Evolutionary conservation across 331 rosid genomes (phyloP).

Genomic region (Saraca asoca): DNA sequence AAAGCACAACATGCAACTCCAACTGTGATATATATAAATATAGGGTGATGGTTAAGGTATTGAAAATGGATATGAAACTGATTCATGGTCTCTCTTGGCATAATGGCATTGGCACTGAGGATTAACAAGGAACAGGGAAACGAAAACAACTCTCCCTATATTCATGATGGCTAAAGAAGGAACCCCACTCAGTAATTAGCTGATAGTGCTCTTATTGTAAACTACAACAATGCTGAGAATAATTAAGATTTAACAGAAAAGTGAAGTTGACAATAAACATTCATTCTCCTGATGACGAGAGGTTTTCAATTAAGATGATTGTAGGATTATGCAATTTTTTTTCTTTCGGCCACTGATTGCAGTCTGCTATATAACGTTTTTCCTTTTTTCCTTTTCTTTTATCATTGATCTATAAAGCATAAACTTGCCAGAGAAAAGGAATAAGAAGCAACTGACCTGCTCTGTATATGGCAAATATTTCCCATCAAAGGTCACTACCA

Average conservation of each 20-base stretch:
- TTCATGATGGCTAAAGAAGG: too few species aligned
- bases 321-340: slow-evolving; percentile 11
- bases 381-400: neutral
- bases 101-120: too few species aligned
- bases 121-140: too few species aligned
- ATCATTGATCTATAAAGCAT: slow-evolving; percentile 1
- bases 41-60: too few species aligned
- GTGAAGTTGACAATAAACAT: neutral
- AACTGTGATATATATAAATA: too few species aligned
- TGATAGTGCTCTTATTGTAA: too few species aligned
- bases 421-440: slow-evolving; percentile 23
- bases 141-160: too few species aligned
- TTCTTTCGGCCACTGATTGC: slow-evolving; percentile 5
- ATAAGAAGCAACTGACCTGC: slow-evolving; percentile 60
- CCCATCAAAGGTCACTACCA: slow-evolving; percentile 78
- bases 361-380: neutral
- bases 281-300: neutral
- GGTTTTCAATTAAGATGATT: slow-evolving; percentile 21
- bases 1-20: too few species aligned
- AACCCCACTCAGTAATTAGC: too few species aligned
- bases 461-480: slow-evolving; percentile 80
- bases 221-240: neutral
- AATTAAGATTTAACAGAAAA: neutral
- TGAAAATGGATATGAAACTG: too few species aligned
- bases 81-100: too few species aligned